A percentile compares a stretch with the other conserved stretches of the same genome.
These are phyloP conservation scores for Collybia sp. DNA, from an alignment of 768 basidiomycete genomes.

Conservation along the genomic window DNA sequence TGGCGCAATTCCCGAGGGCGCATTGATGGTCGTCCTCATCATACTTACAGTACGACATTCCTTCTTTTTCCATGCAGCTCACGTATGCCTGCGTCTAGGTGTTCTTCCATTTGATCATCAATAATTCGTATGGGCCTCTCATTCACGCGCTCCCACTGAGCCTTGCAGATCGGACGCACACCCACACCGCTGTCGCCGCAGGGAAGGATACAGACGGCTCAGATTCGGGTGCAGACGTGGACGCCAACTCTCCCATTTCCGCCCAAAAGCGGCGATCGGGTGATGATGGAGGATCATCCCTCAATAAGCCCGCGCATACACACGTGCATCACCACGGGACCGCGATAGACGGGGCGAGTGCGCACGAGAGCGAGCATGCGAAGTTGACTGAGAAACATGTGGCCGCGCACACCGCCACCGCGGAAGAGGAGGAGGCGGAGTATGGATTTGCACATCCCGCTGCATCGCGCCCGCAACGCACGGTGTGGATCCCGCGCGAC, in stretches of 20 bases:
- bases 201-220: slow-evolving; percentile 2
- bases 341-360: slow-evolving; percentile 1
- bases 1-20: slow-evolving; percentile 68
- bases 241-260: neutral
- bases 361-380: slow-evolving; percentile 2
- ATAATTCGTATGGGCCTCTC: slow-evolving; percentile 79
- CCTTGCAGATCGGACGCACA: slow-evolving; percentile 66
- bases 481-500: slow-evolving; percentile 86
- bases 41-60: slow-evolving; percentile 62
- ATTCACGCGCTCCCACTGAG: slow-evolving; percentile 70
- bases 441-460: slow-evolving; percentile 91
- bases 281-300: neutral
- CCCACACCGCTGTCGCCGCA: slow-evolving; percentile 11
- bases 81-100: slow-evolving; percentile 30
- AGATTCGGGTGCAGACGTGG: slow-evolving; percentile 8
- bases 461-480: slow-evolving; percentile 62
- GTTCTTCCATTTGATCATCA: slow-evolving; percentile 70
- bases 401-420: slow-evolving; percentile 3
- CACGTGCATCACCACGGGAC: neutral
- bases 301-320: neutral
- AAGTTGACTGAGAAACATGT: slow-evolving; percentile 8
- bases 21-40: slow-evolving; percentile 82
- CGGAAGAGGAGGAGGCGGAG: slow-evolving; percentile 28
- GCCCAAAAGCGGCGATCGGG: neutral
- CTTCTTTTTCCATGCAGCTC: neutral